These are phyloP conservation scores for Hyaloperonospora arabidopsidis DNA, from an alignment of 352 stramenopile species.

Conservation along the genomic window DNA sequence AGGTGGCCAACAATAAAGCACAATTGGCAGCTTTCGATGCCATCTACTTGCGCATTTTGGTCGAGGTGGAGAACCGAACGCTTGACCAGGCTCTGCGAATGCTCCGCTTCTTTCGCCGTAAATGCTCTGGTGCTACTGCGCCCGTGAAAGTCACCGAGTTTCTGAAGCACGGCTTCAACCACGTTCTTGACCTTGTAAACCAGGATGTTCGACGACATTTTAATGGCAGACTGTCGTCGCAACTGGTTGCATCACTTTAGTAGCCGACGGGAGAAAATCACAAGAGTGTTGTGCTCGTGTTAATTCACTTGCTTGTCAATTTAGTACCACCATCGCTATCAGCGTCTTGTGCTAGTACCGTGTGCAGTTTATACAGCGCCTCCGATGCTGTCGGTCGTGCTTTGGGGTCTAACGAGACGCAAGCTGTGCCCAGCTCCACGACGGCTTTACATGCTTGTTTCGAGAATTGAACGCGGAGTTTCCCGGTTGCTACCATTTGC, in stretches of 20 bases:
- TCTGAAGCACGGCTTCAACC: conserved; percentile 45
- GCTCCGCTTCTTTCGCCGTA: conserved; percentile 64
- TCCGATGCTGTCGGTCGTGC: conserved; percentile 30
- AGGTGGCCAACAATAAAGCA: background rate
- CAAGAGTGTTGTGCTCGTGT: background rate
- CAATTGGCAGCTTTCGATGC: conserved; percentile 46
- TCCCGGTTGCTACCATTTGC: conserved; percentile 38
- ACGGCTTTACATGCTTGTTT: conserved; percentile 9
- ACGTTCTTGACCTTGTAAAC: conserved; percentile 54
- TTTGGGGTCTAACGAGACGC: conserved; percentile 29
- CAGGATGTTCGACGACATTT: conserved; percentile 43
- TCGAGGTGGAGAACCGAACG: conserved; percentile 54
- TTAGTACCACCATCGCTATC: background rate
- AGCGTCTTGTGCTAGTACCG: conserved; percentile 16
- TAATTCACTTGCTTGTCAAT: background rate
- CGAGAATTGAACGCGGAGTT: conserved; percentile 38
- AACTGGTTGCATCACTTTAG: conserved; percentile 35
- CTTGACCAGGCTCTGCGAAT: conserved; percentile 57
- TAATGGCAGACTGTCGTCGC: conserved; percentile 32
- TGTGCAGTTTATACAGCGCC: conserved; percentile 35
- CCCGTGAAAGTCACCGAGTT: background rate
- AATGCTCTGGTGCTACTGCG: conserved; percentile 28
- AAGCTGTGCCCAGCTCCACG: conserved; percentile 28
- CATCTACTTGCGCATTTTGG: conserved; percentile 63
- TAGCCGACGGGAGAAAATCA: background rate